Evolutionary conservation across 805 yeast species (phyloP).

Genomic region (Ogataea kodamae): DNA sequence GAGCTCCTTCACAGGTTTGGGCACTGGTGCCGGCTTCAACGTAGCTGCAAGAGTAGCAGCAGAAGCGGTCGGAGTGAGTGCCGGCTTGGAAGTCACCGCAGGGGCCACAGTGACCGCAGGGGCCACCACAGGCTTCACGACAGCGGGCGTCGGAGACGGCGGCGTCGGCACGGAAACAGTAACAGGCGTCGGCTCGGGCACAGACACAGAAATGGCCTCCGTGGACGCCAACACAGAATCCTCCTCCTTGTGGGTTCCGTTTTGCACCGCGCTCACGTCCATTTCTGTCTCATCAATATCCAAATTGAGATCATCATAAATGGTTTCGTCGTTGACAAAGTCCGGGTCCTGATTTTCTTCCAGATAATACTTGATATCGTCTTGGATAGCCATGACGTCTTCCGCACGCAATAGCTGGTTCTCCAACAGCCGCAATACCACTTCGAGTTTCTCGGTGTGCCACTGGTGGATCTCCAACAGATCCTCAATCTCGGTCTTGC

Average conservation of each 20-base stretch:
- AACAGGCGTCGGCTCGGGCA: slow-evolving; percentile 13
- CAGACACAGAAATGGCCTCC: slow-evolving; percentile 7
- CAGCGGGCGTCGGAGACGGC: slow-evolving; percentile 15
- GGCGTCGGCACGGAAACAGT: slow-evolving; percentile 17
- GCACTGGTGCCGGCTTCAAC: slow-evolving; percentile 36
- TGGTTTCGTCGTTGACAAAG: slow-evolving; percentile 89
- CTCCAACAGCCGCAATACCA: slow-evolving; percentile 68
- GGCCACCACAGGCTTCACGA: slow-evolving; percentile 5
- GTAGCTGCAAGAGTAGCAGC: slow-evolving; percentile 24
- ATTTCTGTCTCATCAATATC: slow-evolving; percentile 40
- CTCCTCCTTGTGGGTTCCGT: slow-evolving; percentile 17
- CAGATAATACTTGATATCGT: slow-evolving; percentile 88
- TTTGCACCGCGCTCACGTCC: slow-evolving; percentile 22
- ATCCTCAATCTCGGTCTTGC: slow-evolving; percentile 58
- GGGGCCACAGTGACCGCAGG: slow-evolving; percentile 7
- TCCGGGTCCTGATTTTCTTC: slow-evolving; percentile 93
- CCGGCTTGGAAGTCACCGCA: slow-evolving; percentile 2
- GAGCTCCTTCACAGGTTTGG: slow-evolving; percentile 31
- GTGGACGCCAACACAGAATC: slow-evolving; percentile 14
- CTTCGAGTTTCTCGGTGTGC: slow-evolving; percentile 78
- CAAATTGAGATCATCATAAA: slow-evolving; percentile 83
- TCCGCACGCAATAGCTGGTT: slow-evolving; percentile 77
- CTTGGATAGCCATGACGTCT: slow-evolving; percentile 69
- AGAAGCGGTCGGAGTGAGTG: slow-evolving; percentile 15
- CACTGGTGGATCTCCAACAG: slow-evolving; percentile 69